Base-by-base conservation (phyloP, 768 basidiomycete species). In the Trametes sanguinea region DNA sequence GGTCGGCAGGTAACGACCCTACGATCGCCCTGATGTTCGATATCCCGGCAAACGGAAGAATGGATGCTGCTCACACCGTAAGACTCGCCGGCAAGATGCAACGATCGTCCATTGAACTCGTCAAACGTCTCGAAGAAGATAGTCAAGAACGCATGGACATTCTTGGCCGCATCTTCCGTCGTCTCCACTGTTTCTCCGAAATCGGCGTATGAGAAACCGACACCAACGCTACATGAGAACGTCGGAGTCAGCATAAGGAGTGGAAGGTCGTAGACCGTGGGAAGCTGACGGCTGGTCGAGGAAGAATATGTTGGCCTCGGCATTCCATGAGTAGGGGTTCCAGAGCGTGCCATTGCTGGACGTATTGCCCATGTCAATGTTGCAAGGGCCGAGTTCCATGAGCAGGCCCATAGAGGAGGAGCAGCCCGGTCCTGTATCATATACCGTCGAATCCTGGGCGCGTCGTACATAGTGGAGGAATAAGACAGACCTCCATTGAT, bases 101-200 rank as follows among this genome's bases (percentile, higher is more conserved):
- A 78, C 0, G 83, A 76, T 27, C 90, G 75, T 2, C 88, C 88
- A 51, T 83, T 71, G 73, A 89, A 92, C 65, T 90, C 82, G 13
- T 79, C 77, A 76, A 93, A 94, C 0, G 86, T 86, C 65, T 92
- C 87, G 66, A 92, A 90, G 75, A 92, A 92, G 57, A 94, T 87
- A 2, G 83, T 77, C 55, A 92, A 77, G 73, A 93, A 93, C 0
- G 90, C 86, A 51, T 87, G 80, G 42, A 92, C 77, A 67, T 93
- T 88, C 63, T 82, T 83, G 4, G 90, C 88, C 0, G 91, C 92
- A n/a, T 86, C 86, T 73, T 93, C 90, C 0, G 91, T 89, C 0
- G 88, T 91, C 59, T 83, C 85, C 16, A 90, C 77, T 0, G 79
- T 83, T 74, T 90, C 84, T 2, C 85, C 87, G 61, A 80, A 83